Percentiles rank a stretch among this genome's conserved stretches.
phyloP scores from a whole-genome alignment of 1,284 basidiomycete genomes.

The Papiliotrema fonsecae region DNA sequence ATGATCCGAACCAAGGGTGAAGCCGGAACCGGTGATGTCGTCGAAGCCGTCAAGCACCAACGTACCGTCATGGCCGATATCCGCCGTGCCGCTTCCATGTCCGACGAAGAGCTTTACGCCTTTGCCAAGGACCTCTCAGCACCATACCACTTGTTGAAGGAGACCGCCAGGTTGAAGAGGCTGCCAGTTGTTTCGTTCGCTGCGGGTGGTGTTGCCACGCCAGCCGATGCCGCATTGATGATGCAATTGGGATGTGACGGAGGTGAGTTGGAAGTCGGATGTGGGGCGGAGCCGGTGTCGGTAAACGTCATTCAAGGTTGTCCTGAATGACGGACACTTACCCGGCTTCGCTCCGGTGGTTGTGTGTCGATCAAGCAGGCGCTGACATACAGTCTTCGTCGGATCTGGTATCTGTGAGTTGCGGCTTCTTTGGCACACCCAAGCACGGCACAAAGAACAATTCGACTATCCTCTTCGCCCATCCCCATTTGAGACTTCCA shows the following conservation, averaged over 20 bases:
- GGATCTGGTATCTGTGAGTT: slow-evolving; percentile 87
- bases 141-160: slow-evolving; percentile 96
- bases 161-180: slow-evolving; percentile 87
- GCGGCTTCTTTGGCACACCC: too few relatives aligned
- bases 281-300: too few relatives aligned
- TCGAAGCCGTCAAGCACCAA: slow-evolving; percentile 93
- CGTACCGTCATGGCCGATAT: slow-evolving; percentile 81
- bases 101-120: slow-evolving; percentile 90
- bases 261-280: slow-evolving; percentile 54
- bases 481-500: background rate
- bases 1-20: slow-evolving; percentile 95
- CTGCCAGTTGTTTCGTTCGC: slow-evolving; percentile 86
- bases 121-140: slow-evolving; percentile 89
- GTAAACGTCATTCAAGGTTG: too few relatives aligned
- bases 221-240: slow-evolving; percentile 95
- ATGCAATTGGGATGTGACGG: slow-evolving; percentile 99
- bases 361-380: slow-evolving; percentile 1
- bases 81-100: slow-evolving; percentile 76
- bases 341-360: too few relatives aligned
- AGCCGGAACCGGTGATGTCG: slow-evolving; percentile 96
- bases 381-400: slow-evolving; percentile 65
- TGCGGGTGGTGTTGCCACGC: slow-evolving; percentile 95
- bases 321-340: too few relatives aligned
- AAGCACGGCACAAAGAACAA: background rate
- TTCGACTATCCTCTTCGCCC: background rate